Base-by-base conservation (phyloP, 768 basidiomycete species). In the Tricholoma sp. region DNA sequence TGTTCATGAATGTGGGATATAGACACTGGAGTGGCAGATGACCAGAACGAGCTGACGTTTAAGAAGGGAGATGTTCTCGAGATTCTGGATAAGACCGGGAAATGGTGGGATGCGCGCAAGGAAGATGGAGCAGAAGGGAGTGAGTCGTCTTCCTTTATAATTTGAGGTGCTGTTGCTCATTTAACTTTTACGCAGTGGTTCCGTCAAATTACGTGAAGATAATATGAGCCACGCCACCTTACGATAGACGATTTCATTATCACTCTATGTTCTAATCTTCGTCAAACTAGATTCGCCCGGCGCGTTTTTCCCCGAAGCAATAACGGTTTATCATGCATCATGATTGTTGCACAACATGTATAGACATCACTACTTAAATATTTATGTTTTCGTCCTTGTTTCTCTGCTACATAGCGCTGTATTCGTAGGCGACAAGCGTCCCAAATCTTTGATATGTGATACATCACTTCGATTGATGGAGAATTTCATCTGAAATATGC, bases 31-130 rank as follows among this genome's bases (percentile, higher is more conserved):
- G 86, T 83, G 2, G 69, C 82, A 0, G 83, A 88, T 34, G 95
- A 97, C 66, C 86, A 91, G 1, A 89, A 86, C 65, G 95, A 98
- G 69, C 80, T 97, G 7, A 83, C 85, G 19, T 95, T 98, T 70
- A 67, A 74, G 47, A 93, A 94, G 71, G 91, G 91, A 22, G 95
- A 97, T 63, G 75, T 88, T 3, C 75, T 98, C 56, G 85, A 91
- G 53, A 84, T 98, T 46, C 66, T 88, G 45, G 92, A 96, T 67
- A 84, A 85, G 55, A 60, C 66, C 5, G 88, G 88, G n/a, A 89
- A 91, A 67, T 92, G 91, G 91, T 94, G 91, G 90, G 86, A 87
- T 64, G 88, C 84, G 16, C 82, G 76, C 64, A 89, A 82, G 67
- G 37, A 69, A 2, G 85, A 91, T 65, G 90, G 88, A 53, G 66